These are phyloP conservation scores for Phytopythium cucurbitacearum DNA, from an alignment of 352 stramenopile genomes.

Conservation along the genomic window DNA sequence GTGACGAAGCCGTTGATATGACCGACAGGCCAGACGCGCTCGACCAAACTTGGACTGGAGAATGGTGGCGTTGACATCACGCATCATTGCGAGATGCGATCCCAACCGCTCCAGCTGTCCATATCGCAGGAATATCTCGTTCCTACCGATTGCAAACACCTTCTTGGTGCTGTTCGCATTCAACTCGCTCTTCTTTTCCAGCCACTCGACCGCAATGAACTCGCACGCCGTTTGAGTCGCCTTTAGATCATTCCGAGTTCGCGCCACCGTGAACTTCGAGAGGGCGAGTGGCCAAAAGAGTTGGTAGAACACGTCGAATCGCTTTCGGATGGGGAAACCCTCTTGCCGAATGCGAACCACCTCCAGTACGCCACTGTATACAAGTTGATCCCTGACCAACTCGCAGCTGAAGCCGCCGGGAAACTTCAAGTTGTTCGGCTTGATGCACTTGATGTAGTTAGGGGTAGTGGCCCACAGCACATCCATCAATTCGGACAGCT, in stretches of 20 bases:
- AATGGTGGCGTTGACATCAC: conserved; percentile 39
- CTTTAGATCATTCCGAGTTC: conserved; percentile 16
- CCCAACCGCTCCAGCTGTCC: conserved; percentile 74
- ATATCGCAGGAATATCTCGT: conserved; percentile 78
- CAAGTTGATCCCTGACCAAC: conserved; percentile 86
- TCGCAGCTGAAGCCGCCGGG: conserved; percentile 85
- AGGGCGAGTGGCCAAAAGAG: conserved; percentile 54
- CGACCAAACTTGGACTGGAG: conserved; percentile 54
- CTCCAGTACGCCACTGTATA: conserved; percentile 91
- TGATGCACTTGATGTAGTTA: conserved; percentile 94
- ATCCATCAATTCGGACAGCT: conserved; percentile 79
- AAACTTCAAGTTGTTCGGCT: conserved; percentile 93
- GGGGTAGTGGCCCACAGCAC: conserved; percentile 85
- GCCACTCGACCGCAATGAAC: conserved; percentile 46
- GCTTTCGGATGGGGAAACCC: conserved; percentile 86
- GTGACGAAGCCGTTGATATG: conserved; percentile 34
- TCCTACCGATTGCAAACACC: conserved; percentile 58
- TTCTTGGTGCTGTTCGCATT: conserved; percentile 18
- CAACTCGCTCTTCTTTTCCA: conserved; percentile 13
- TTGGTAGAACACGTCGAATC: conserved; percentile 71
- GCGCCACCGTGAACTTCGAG: conserved; percentile 17
- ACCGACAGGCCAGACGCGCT: conserved; percentile 23
- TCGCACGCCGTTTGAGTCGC: conserved; percentile 33
- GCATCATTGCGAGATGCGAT: conserved; percentile 30
- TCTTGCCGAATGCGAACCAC: conserved; percentile 91